Base-by-base conservation (phyloP, 1,284 basidiomycete genomes). In the Ustilago esculenta region DNA sequence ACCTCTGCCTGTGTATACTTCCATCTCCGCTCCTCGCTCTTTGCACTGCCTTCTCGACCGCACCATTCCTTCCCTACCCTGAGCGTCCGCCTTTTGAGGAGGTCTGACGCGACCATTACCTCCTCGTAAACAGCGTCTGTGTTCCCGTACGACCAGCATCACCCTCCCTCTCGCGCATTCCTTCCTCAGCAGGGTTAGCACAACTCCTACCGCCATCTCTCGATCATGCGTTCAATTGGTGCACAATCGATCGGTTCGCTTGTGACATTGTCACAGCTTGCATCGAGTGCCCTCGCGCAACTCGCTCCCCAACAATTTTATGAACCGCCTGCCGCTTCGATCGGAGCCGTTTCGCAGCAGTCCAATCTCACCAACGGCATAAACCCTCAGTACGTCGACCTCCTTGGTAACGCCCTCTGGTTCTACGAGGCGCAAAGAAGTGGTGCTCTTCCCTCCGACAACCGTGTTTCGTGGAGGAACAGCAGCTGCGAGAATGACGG, bases 341-440 rank as follows among this genome's bases (percentile, higher is more conserved):
- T 20, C 15, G 68, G 63, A 4, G 46, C 52, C n/a, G 41, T 58
- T 12, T 58, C 58, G 11, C 55, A 61, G 18, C 41, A 49, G 18
- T 53, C 53, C 29, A 63, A 61, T n/a, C 48, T 58, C 24, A 57
- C 66, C 50, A 48, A 68, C 27, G 49, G 49, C 12, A 46, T 67
- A 40, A 72, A 73, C 17, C 52, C 66, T 3, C 91, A 94, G 78
- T 95, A 92, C 91, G 85, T 87, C 1, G 88, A 85, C 32, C 83
- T 94, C 1, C 86, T 95, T 0, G 92, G 92, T 12, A 88, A 90
- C 81, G 82, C 90, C 29, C 82, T 96, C 18, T 95, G 88, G 80
- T 95, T 94, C 82, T 96, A 94, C 79, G 93, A 96, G 67, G 92
- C 89, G 0, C 93, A 96, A 77, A 85, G 93, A 35, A 91, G 90